phyloP scores from a whole-genome alignment of 257 asterid species.

The Verbascum thapsus region DNA sequence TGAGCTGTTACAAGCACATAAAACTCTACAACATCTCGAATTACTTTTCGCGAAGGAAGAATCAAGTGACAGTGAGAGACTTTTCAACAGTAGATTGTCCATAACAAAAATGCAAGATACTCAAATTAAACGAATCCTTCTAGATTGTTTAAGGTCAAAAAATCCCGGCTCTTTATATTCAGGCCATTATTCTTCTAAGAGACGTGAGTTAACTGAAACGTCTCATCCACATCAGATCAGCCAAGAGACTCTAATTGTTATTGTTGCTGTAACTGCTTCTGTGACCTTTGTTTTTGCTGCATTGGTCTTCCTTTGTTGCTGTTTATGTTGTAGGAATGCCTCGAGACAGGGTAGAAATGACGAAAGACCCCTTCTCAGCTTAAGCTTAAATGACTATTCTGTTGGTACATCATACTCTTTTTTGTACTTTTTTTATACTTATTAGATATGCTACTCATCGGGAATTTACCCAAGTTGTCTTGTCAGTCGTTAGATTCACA shows the following conservation, averaged over 20 bases:
- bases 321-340: slow-evolving; percentile 37
- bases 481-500: too few relatives aligned
- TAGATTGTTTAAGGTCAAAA: slow-evolving; percentile 61
- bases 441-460: neutral
- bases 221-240: neutral
- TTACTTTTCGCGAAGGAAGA: slow-evolving; percentile 33
- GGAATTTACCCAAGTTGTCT: too few relatives aligned
- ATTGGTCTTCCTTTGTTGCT: slow-evolving; percentile 56
- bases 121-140: slow-evolving; percentile 52
- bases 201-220: slow-evolving; percentile 55
- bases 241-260: slow-evolving; percentile 31
- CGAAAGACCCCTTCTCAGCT: slow-evolving; percentile 86
- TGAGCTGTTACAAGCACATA: slow-evolving; percentile 55
- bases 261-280: slow-evolving; percentile 55
- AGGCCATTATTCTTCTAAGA: slow-evolving; percentile 40
- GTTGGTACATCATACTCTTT: slow-evolving; percentile 47
- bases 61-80: too few relatives aligned
- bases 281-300: slow-evolving; percentile 45
- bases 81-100: too few relatives aligned
- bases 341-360: slow-evolving; percentile 54
- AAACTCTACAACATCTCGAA: slow-evolving; percentile 52
- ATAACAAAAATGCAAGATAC: slow-evolving; percentile 34
- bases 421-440: neutral
- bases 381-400: slow-evolving; percentile 68
- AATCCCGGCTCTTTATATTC: slow-evolving; percentile 38